A percentile compares a stretch with the other conserved stretches of the same genome.
Evolutionary conservation across 768 basidiomycete species (phyloP).

Genomic region (Gyrodon lividus): DNA sequence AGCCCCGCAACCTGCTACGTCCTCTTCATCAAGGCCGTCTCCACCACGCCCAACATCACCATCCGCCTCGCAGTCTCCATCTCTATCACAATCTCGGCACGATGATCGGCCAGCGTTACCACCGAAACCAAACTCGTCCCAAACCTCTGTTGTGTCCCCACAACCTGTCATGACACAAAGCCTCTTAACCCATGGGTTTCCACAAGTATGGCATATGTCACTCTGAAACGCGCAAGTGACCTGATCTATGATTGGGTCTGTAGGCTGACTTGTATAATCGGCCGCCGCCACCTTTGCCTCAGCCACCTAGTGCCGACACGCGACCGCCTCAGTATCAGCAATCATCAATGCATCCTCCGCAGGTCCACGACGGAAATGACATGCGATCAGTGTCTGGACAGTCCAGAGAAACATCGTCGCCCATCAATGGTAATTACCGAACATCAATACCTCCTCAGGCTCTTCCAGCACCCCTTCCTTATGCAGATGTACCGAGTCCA

Average conservation of each 20-base stretch:
- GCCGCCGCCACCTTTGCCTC: conserved; percentile 38
- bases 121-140: conserved; percentile 35
- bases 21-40: conserved; percentile 13
- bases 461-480: conserved; percentile 24
- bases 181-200: conserved; percentile 3
- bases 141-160: conserved; percentile 9
- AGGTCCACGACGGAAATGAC: conserved; percentile 18
- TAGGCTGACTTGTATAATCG: conserved; percentile 30
- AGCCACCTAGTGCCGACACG: conserved; percentile 17
- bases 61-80: conserved; percentile 17
- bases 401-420: conserved; percentile 19
- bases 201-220: conserved; percentile 21
- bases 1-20: conserved; percentile 21
- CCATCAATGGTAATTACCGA: conserved; percentile 29
- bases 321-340: conserved; percentile 31
- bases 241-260: background rate
- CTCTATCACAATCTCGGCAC: conserved; percentile 16
- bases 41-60: conserved; percentile 16
- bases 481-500: conserved; percentile 28
- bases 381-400: conserved; percentile 19
- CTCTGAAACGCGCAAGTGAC: background rate
- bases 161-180: conserved; percentile 16
- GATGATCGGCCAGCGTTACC: conserved; percentile 39
- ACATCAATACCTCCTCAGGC: conserved; percentile 27
- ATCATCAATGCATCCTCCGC: conserved; percentile 12